Conservation (phyloP, 2,329 filamentous ascomycete genomes). For the Zarea fungicola region DNA sequence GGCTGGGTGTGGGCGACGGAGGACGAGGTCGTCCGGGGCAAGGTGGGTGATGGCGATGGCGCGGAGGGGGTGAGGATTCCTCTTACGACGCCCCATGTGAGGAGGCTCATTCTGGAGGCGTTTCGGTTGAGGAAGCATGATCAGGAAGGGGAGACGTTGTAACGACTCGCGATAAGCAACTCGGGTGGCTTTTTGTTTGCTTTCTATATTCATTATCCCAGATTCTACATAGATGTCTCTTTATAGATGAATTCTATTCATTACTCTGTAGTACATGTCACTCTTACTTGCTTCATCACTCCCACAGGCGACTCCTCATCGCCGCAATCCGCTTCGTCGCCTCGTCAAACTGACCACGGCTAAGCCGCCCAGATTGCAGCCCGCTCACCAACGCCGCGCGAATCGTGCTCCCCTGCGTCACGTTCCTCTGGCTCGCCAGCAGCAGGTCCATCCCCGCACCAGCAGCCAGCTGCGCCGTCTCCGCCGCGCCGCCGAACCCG, state of each 20-base stretch:
- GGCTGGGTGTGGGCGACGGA: slow-evolving; percentile 35
- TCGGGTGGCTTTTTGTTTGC: too few relatives aligned
- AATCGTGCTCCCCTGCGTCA: slow-evolving; percentile 16
- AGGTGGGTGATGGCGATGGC: slow-evolving; percentile 17
- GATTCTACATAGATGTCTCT: too few relatives aligned
- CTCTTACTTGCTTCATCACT: not conserved
- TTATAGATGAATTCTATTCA: too few relatives aligned
- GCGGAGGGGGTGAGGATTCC: slow-evolving; percentile 21
- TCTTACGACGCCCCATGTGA: slow-evolving; percentile 25
- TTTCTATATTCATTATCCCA: too few relatives aligned
- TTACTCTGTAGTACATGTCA: too few relatives aligned
- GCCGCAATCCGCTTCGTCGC: slow-evolving; percentile 16
- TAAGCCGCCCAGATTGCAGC: slow-evolving; percentile 9
- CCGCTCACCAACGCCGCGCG: slow-evolving; percentile 15
- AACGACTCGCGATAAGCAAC: too few relatives aligned
- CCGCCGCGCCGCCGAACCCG: slow-evolving; percentile 10
- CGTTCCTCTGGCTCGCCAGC: slow-evolving; percentile 16
- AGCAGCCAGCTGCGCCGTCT: slow-evolving; percentile 12
- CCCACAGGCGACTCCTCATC: slow-evolving; percentile 13
- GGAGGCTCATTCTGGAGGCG: slow-evolving; percentile 25
- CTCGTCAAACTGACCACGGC: slow-evolving; percentile 15
- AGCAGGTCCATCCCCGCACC: slow-evolving; percentile 18
- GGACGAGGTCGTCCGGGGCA: slow-evolving; percentile 29
- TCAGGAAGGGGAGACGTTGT: too few relatives aligned
- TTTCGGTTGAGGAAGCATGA: slow-evolving; percentile 23